Percentiles rank a stretch among this genome's conserved stretches.
Conservation (phyloP, 306 rosid species). For the Luffa aegyptiaca region DNA sequence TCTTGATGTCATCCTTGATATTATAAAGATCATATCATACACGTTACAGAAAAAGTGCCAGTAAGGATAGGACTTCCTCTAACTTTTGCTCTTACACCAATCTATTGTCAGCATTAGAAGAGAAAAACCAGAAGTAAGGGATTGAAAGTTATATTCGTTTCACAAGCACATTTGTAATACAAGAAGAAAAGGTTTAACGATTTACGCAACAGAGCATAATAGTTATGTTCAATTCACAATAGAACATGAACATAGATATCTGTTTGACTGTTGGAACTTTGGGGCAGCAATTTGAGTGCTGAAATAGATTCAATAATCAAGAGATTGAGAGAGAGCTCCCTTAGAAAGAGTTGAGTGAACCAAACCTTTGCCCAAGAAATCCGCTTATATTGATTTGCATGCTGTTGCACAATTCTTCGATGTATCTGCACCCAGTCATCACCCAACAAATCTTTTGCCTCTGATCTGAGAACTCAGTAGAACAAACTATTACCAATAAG, state of each 20-base stretch:
- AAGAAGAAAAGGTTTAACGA: not conserved
- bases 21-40: not conserved
- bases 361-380: slow-evolving; percentile 95
- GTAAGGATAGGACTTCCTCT: not conserved
- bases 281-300: not conserved
- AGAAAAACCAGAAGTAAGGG: not conserved
- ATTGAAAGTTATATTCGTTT: not conserved
- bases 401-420: slow-evolving; percentile 92
- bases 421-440: slow-evolving; percentile 99
- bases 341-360: not conserved
- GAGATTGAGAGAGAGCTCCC: not conserved
- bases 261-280: not conserved
- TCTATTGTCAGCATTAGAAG: not conserved
- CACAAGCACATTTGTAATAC: not conserved
- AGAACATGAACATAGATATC: not conserved
- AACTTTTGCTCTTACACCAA: not conserved
- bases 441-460: slow-evolving; percentile 92
- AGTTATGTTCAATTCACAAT: not conserved
- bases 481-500: not conserved
- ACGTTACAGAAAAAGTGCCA: not conserved
- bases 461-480: slow-evolving; percentile 46
- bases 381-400: slow-evolving; percentile 96
- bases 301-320: not conserved
- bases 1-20: not conserved
- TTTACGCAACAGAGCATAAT: not conserved